Conservation (phyloP, 1,139 yeast genomes). For the Yamadazyma trypodendri region DNA sequence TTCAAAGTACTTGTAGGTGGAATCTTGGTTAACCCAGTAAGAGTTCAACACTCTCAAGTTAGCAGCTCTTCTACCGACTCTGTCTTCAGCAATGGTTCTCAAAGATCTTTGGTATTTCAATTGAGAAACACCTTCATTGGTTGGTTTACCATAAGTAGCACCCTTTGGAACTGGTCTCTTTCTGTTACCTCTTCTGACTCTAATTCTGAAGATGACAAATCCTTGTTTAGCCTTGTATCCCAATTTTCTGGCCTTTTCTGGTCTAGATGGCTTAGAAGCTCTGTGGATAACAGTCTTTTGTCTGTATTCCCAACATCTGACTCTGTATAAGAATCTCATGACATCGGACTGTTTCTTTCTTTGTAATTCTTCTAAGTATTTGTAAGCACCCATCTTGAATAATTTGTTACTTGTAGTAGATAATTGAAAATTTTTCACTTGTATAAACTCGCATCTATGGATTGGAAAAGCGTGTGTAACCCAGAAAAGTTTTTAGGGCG, state of each 20-base stretch:
- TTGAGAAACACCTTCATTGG: constrained; percentile 99
- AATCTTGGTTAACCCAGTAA: constrained; percentile 99
- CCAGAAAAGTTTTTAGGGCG: background rate
- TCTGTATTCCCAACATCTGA: constrained; percentile 99
- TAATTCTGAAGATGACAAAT: constrained; percentile 95
- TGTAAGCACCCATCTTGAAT: constrained; percentile 95
- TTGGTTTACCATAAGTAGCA: constrained; percentile 99
- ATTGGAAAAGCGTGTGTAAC: background rate
- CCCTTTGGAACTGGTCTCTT: constrained; percentile 99
- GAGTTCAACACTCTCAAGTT: constrained; percentile 99
- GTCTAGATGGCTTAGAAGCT: constrained; percentile 98
- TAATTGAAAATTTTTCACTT: constrained; percentile 13
- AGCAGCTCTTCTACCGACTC: constrained; percentile 98
- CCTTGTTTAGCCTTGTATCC: constrained; percentile 99
- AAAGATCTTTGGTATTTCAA: constrained; percentile 98
- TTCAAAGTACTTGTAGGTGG: constrained; percentile 99
- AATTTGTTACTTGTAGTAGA: constrained; percentile 3
- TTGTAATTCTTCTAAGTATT: constrained; percentile 98
- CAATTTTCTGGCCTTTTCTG: constrained; percentile 99
- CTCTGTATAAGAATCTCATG: constrained; percentile 96
- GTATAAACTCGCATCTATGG: background rate
- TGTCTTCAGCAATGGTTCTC: constrained; percentile 98
- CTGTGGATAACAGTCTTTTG: constrained; percentile 99
- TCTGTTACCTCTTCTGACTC: constrained; percentile 99
- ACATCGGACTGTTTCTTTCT: constrained; percentile 99